A percentile compares a stretch with the other conserved stretches of the same genome.
These are phyloP conservation scores for Candida nonsorbophila DNA, from an alignment of 805 yeast genomes.

Conservation along the genomic window DNA sequence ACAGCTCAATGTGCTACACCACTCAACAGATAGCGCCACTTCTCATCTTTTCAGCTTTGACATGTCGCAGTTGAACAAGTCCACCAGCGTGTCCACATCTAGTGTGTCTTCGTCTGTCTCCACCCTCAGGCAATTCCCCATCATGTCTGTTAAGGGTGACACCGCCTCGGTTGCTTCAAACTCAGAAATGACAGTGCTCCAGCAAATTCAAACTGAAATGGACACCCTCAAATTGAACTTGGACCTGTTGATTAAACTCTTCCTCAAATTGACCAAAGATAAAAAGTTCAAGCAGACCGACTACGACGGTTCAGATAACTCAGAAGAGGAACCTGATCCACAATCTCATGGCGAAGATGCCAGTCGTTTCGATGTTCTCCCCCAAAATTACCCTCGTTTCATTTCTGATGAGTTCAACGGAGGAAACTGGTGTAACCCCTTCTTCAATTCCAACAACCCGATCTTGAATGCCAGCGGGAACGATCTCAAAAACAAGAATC, in stretches of 20 bases:
- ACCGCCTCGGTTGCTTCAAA: background rate
- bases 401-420: conserved; percentile 63
- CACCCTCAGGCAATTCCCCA: conserved; percentile 12
- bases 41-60: conserved; percentile 27
- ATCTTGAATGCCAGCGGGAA: conserved; percentile 39
- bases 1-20: conserved; percentile 44
- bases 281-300: conserved; percentile 26
- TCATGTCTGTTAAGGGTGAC: conserved; percentile 3
- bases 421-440: conserved; percentile 76
- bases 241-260: conserved; percentile 21
- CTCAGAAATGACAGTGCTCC: conserved; percentile 21
- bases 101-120: conserved; percentile 13
- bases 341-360: no score
- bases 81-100: conserved; percentile 9
- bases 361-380: conserved; percentile 35
- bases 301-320: conserved; percentile 33
- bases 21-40: conserved; percentile 15
- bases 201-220: conserved; percentile 35
- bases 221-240: conserved; percentile 28
- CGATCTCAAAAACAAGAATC: conserved; percentile 34
- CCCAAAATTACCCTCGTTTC: conserved; percentile 68
- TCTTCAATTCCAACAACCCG: conserved; percentile 37
- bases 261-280: conserved; percentile 26
- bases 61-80: conserved; percentile 19
- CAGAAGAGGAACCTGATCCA: conserved; percentile 18